A percentile compares a stretch with the other conserved stretches of the same genome.
These are phyloP conservation scores for Pneumocystis sp. DNA, from an alignment of 1,139 yeast genomes.

Conservation along the genomic window DNA sequence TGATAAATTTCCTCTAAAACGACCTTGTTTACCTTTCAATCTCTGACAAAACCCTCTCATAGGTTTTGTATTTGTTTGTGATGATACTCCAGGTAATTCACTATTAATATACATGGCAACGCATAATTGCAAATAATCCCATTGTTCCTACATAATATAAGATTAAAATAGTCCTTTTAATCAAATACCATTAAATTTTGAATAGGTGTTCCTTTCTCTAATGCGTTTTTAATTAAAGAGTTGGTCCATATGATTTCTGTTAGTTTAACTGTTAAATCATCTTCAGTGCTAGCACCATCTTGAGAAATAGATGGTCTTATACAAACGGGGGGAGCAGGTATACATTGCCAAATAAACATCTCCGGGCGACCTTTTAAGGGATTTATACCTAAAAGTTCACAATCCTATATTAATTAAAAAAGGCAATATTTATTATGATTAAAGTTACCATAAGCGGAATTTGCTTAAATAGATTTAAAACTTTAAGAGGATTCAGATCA, in stretches of 20 bases:
- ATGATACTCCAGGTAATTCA: slow-evolving; percentile 44
- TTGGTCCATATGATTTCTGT: slow-evolving; percentile 97
- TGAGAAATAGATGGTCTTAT: slow-evolving; percentile 97
- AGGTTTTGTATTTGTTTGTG: slow-evolving; percentile 45
- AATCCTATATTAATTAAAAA: slow-evolving; percentile 32
- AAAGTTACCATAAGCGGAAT: slow-evolving; percentile 40
- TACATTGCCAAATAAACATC: slow-evolving; percentile 88
- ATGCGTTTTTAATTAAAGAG: slow-evolving; percentile 80
- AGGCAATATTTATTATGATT: not conserved
- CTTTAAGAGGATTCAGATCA: slow-evolving; percentile 86
- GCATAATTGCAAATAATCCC: slow-evolving; percentile 92
- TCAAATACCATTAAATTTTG: slow-evolving; percentile 53
- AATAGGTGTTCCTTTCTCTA: slow-evolving; percentile 85
- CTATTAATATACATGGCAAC: slow-evolving; percentile 97
- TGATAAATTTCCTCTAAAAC: slow-evolving; percentile 92
- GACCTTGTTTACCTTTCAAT: slow-evolving; percentile 95
- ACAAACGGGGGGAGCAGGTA: slow-evolving; percentile 98
- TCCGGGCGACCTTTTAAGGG: slow-evolving; percentile 90
- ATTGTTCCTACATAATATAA: slow-evolving; percentile 42
- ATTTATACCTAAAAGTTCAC: slow-evolving; percentile 85
- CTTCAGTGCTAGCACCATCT: slow-evolving; percentile 87
- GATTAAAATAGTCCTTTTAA: not conserved
- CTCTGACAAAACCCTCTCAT: slow-evolving; percentile 95
- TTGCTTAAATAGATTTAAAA: slow-evolving; percentile 71
- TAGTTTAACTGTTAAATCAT: slow-evolving; percentile 86